Base-by-base conservation (phyloP, 805 yeast species). In the Scheffersomyces amazonensis region DNA sequence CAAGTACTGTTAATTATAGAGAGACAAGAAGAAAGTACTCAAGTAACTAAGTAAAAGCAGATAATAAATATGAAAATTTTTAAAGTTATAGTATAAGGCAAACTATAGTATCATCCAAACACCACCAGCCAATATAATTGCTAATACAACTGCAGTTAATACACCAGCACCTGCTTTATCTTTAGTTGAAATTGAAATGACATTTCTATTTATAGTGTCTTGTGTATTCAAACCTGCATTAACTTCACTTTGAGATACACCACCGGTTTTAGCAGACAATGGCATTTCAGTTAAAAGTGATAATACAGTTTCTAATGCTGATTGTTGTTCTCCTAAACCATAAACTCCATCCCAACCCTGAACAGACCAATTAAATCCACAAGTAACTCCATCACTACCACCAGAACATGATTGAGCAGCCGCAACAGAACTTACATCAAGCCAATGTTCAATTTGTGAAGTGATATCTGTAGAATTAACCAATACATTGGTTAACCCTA, bases 81-180 rank as follows among this genome's bases (percentile, higher is more conserved):
- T 20, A 20, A 23, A 23, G 27, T 23, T 9, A 23, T 23, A 23
- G 27, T 23, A 4, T 9, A 7, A 20, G 22, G 9, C 22, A 25
- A 16, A 17, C 24, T 59, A 78, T 37, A 78, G 56, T 35, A 80
- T 55, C 90, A 91, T 83, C 96, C 98, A 89, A 23, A 80, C 68
- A 22, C 85, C 74, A 17, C 89, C 80, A 25, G 81, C 87, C 16
- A 81, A 56, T 17, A 88, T 50, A 2, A 71, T 56, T 2, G 78
- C 76, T 46, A 87, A 58, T 1, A 84, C 80, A 3, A 87, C 64
- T 1, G 91, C 95, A 0, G 99, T 91, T 33, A 87, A 59, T 15
- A 89, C 69, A 28, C 95, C 96, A 2, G 97, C 96, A 38, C 98
- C 98, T 1, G 88, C 96, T 52, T 75, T 78, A 53, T 88, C 96